Percentiles rank a stretch among this genome's conserved stretches.
Conservation (phyloP, 768 basidiomycete species). For the Dendrothele bispora region DNA sequence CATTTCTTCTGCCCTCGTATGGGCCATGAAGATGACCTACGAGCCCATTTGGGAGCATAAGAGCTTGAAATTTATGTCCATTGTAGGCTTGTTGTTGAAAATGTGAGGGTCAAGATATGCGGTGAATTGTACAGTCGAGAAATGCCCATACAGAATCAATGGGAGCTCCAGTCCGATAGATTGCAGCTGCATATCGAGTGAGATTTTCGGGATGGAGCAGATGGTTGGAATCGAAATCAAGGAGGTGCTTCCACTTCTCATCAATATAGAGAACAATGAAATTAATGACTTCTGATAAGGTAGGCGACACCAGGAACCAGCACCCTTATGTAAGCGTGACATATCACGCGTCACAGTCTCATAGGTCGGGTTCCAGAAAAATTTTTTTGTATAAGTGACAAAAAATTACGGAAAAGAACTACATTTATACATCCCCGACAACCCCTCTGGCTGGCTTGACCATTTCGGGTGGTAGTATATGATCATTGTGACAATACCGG, state of each 20-base stretch:
- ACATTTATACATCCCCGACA: no score
- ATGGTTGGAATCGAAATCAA: constrained; percentile 15
- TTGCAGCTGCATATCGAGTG: constrained; percentile 14
- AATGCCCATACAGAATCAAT: constrained; percentile 4
- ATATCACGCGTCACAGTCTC: no score
- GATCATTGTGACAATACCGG: no score
- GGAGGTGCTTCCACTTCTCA: constrained; percentile 17
- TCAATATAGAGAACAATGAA: constrained; percentile 11
- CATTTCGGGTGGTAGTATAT: no score
- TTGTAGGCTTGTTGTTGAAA: constrained; percentile 21
- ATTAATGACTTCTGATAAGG: constrained; percentile 18
- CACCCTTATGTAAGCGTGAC: no score
- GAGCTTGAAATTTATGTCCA: constrained; percentile 26
- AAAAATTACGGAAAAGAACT: no score
- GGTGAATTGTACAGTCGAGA: constrained; percentile 23
- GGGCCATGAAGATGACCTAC: constrained; percentile 25
- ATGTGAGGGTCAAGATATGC: constrained; percentile 14
- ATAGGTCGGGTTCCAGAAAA: no score
- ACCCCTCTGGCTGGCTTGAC: no score
- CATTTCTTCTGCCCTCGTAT: constrained; percentile 16
- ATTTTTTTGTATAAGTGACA: no score
- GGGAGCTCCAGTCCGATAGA: constrained; percentile 10
- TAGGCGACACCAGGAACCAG: no score
- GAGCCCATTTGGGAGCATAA: constrained; percentile 24
- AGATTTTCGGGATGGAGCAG: constrained; percentile 11